Conservation (phyloP, 768 basidiomycete genomes). For the Tylopilus subfusipes region DNA sequence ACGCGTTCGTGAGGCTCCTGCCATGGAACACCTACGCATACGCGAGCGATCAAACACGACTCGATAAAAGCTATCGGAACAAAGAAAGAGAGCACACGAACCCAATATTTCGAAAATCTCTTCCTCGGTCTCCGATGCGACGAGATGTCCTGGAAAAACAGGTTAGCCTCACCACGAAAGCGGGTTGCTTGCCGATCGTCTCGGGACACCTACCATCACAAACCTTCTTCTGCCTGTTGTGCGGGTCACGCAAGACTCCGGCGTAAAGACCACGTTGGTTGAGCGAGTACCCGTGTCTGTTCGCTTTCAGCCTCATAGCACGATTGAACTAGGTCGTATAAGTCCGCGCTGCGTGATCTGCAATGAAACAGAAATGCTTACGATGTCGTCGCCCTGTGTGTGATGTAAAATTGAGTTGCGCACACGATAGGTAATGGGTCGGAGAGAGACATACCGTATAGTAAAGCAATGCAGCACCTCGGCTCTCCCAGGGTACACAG, state of each 20-base stretch:
- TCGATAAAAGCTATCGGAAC: not conserved
- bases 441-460: slow-evolving; percentile 63
- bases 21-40: slow-evolving; percentile 61
- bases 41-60: not conserved
- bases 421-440: not conserved
- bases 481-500: slow-evolving; percentile 70
- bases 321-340: slow-evolving; percentile 71
- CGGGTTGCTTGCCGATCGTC: not conserved
- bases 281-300: slow-evolving; percentile 73
- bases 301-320: slow-evolving; percentile 80
- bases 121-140: slow-evolving; percentile 82
- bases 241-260: slow-evolving; percentile 69
- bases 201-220: slow-evolving; percentile 43
- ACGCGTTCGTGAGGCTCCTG: slow-evolving; percentile 77
- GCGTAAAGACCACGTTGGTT: slow-evolving; percentile 83
- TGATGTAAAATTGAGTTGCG: not conserved
- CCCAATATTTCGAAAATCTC: slow-evolving; percentile 80
- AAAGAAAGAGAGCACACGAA: slow-evolving; percentile 17
- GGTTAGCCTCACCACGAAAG: not conserved
- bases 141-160: slow-evolving; percentile 46
- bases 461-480: slow-evolving; percentile 87
- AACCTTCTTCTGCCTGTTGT: slow-evolving; percentile 56
- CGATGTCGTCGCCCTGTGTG: slow-evolving; percentile 83
- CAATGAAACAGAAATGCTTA: slow-evolving; percentile 35
- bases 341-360: not conserved